Evolutionary conservation across 768 basidiomycete species (phyloP).

Genomic region (Boletus rubroflammeus): DNA sequence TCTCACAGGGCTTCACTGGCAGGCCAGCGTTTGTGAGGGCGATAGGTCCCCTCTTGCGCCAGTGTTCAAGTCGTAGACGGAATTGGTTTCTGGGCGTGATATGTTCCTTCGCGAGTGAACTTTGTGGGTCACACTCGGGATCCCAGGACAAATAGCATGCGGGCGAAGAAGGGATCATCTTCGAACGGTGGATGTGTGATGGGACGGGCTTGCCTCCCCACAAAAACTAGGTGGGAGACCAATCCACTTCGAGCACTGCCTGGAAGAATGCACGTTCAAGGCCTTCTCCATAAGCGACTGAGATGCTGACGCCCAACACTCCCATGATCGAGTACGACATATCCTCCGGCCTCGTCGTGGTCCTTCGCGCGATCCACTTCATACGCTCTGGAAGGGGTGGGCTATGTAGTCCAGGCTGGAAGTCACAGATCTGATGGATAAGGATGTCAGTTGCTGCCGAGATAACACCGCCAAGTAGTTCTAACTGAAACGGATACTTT

Average conservation of each 20-base stretch:
- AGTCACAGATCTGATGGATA: neutral
- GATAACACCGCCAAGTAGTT: neutral
- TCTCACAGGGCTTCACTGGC: neutral
- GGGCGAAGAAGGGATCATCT: neutral
- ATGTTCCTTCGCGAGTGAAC: neutral
- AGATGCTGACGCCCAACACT: neutral
- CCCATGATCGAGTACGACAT: constrained; percentile 8
- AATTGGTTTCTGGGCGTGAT: neutral
- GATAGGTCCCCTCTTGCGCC: neutral
- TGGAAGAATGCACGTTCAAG: neutral
- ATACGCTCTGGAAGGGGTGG: constrained; percentile 5
- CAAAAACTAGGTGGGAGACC: neutral
- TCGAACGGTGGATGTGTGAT: neutral
- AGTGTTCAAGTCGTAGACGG: no score
- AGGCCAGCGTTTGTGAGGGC: neutral
- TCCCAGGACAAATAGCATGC: neutral
- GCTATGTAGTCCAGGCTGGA: neutral
- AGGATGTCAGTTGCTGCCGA: neutral
- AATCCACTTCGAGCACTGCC: no score
- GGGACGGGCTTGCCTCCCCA: neutral
- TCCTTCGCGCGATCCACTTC: constrained; percentile 14
- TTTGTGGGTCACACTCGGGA: neutral
- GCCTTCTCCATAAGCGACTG: neutral
- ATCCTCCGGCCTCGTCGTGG: constrained; percentile 18
- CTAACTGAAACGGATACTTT: neutral